Percentiles rank a stretch among this genome's conserved stretches.
phyloP scores from a whole-genome alignment of 768 basidiomycete species.

The Leccinum arenicola region DNA sequence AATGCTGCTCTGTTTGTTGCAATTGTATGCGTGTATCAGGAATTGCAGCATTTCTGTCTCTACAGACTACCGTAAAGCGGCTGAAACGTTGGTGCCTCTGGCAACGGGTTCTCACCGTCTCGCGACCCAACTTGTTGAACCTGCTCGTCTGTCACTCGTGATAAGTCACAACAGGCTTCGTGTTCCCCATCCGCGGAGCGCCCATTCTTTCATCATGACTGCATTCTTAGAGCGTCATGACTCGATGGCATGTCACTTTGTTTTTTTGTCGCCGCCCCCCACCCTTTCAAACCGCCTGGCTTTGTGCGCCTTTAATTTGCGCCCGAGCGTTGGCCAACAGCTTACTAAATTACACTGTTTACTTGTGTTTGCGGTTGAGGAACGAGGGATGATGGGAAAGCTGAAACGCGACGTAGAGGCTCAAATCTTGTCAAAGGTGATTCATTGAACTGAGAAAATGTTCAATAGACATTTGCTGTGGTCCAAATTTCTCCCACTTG shows the following conservation, averaged over 20 bases:
- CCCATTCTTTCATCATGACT: background rate
- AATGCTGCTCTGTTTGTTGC: too few species aligned
- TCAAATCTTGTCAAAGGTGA: background rate
- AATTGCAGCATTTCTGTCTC: background rate
- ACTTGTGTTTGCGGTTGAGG: too few species aligned
- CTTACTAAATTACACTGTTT: background rate
- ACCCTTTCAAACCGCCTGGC: background rate
- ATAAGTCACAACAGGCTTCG: background rate
- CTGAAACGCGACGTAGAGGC: background rate
- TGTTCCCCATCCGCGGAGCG: background rate
- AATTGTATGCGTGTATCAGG: too few species aligned
- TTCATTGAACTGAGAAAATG: background rate
- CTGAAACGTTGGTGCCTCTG: background rate
- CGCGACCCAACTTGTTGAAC: background rate
- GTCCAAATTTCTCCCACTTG: too few species aligned
- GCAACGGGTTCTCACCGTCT: background rate
- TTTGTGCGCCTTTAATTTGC: background rate
- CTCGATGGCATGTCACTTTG: background rate
- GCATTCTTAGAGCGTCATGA: background rate
- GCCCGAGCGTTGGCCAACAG: background rate
- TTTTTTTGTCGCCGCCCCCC: background rate
- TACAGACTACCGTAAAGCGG: background rate
- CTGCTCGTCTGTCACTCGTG: background rate
- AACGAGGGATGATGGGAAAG: background rate
- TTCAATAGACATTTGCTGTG: background rate